Conservation (phyloP, 345 rosid species). For the Eucalyptus sp. region DNA sequence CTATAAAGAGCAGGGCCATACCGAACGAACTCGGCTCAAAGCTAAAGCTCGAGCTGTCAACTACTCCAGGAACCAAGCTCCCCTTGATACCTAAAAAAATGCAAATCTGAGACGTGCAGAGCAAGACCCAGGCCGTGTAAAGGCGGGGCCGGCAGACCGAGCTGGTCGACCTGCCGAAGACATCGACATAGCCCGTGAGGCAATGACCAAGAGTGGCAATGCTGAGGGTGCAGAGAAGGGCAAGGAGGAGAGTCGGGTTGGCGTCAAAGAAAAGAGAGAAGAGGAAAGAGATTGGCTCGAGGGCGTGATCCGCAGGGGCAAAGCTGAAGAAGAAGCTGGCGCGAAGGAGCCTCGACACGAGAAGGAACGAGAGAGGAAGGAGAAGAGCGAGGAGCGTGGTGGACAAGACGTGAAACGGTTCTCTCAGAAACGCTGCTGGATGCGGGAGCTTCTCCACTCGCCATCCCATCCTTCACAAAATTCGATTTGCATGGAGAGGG, state of each 20-base stretch:
- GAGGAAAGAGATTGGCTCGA: background rate
- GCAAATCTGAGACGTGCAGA: conserved; percentile 1
- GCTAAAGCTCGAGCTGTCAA: background rate
- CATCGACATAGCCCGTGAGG: background rate
- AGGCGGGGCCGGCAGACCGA: background rate
- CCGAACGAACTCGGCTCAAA: background rate
- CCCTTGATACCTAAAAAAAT: background rate
- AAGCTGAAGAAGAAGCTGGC: background rate
- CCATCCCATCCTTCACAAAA: background rate
- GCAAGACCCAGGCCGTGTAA: conserved; percentile 2
- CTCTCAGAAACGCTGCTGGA: background rate
- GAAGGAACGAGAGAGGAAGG: conserved; percentile 16
- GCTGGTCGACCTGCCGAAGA: background rate
- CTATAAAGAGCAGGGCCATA: background rate
- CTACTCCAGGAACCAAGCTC: background rate
- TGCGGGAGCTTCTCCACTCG: background rate
- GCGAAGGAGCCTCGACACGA: conserved; percentile 2
- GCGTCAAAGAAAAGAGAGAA: background rate
- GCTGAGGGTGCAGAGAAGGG: conserved; percentile 1
- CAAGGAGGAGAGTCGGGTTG: conserved; percentile 9
- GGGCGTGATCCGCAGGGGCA: background rate
- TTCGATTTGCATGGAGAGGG: background rate
- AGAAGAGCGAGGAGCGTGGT: conserved; percentile 7
- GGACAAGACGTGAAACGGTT: conserved; percentile 5
- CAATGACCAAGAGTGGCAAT: conserved; percentile 3